Conservation (phyloP, 352 stramenopile species). For the Saprolegnia diclina region DNA sequence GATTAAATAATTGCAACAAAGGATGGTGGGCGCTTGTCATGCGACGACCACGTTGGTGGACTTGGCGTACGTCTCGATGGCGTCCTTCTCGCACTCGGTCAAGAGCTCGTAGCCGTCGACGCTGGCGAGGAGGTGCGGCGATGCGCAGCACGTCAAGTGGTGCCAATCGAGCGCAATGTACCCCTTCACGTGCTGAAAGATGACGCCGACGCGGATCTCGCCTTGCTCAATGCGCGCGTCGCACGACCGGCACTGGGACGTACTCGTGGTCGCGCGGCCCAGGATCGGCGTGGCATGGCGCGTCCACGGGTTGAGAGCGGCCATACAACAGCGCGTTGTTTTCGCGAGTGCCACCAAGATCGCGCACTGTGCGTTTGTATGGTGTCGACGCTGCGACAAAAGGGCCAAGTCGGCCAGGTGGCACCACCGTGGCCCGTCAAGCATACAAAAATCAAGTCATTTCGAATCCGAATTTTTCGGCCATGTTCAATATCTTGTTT, state of each 20-base stretch:
- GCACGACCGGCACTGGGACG: slow-evolving; percentile 13
- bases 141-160: slow-evolving; percentile 18
- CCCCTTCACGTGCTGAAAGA: slow-evolving; percentile 21
- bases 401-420: not conserved
- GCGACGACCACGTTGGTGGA: not conserved
- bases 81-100: not conserved
- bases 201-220: slow-evolving; percentile 18
- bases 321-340: not conserved
- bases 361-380: not conserved
- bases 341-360: not conserved
- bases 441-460: not conserved
- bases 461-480: too few relatives aligned
- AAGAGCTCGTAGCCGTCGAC: slow-evolving; percentile 20
- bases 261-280: not conserved
- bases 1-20: not conserved
- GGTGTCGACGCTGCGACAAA: not conserved
- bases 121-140: not conserved
- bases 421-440: not conserved
- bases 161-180: slow-evolving; percentile 22
- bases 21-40: not conserved
- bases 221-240: not conserved
- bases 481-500: too few relatives aligned
- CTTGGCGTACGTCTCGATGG: not conserved
- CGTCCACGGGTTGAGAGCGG: slow-evolving; percentile 15
- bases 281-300: not conserved